phyloP scores from a whole-genome alignment of 768 basidiomycete genomes.

The Trametes sanguinea region DNA sequence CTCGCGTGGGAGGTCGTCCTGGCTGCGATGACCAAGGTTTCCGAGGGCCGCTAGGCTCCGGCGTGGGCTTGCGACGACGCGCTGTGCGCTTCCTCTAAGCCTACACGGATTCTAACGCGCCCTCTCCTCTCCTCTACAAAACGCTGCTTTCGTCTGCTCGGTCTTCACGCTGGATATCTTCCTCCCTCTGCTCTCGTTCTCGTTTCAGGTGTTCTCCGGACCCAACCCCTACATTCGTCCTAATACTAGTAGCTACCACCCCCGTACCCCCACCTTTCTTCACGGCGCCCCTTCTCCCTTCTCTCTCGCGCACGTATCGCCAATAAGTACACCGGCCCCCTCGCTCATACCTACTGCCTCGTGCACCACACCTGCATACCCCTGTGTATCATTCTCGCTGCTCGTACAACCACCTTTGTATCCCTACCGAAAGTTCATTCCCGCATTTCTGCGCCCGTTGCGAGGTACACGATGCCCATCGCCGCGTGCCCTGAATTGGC shows the following conservation, averaged over 20 bases:
- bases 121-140: neutral
- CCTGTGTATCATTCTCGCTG: too few species aligned
- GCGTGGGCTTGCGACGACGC: neutral
- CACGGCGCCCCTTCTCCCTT: neutral
- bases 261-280: neutral
- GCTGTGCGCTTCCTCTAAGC: neutral
- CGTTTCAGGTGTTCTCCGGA: neutral
- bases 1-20: slow-evolving; percentile 52
- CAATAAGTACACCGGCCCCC: neutral
- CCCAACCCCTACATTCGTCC: neutral
- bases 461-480: too few species aligned
- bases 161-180: neutral
- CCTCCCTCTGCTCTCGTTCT: neutral
- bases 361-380: too few species aligned
- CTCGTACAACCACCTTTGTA: too few species aligned
- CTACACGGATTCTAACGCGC: neutral
- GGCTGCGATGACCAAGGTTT: slow-evolving; percentile 38
- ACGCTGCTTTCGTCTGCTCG: neutral
- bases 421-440: too few species aligned
- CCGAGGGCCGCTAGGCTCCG: slow-evolving; percentile 17
- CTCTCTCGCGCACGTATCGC: neutral
- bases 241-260: slow-evolving; percentile 1
- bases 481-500: too few species aligned
- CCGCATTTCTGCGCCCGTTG: too few species aligned
- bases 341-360: too few species aligned